Percentiles rank a stretch among this genome's conserved stretches.
Conservation (phyloP, 1,139 yeast genomes). For the Candida frijolesensis region DNA sequence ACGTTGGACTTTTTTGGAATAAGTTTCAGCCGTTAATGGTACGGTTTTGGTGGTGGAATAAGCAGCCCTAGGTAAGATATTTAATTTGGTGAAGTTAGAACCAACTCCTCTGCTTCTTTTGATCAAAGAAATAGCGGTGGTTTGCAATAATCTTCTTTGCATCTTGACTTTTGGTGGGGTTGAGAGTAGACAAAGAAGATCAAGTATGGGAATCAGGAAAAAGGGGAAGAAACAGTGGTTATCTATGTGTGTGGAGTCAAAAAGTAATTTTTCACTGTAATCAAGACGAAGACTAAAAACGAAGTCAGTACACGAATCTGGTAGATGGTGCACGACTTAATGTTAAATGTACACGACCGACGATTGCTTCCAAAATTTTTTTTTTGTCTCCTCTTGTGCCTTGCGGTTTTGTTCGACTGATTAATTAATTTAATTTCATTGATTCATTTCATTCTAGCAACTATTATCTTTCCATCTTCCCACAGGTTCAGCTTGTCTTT, state of each 20-base stretch:
- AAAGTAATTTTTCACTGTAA: not conserved
- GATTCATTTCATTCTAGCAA: not conserved
- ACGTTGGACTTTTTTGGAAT: conserved; percentile 55
- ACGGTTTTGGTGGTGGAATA: conserved; percentile 40
- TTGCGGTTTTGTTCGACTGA: too few species aligned
- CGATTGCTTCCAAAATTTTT: too few species aligned
- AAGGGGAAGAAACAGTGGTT: not conserved
- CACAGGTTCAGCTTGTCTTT: not conserved
- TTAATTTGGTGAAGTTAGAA: not conserved
- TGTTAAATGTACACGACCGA: too few species aligned
- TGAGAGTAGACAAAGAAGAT: not conserved
- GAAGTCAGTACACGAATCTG: too few species aligned
- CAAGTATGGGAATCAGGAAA: not conserved
- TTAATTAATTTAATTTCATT: not conserved
- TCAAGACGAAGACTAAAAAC: too few species aligned
- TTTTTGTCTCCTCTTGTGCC: too few species aligned
- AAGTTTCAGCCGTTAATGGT: conserved; percentile 64
- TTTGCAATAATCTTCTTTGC: conserved; percentile 7
- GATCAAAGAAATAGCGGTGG: conserved; percentile 4
- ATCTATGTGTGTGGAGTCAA: not conserved
- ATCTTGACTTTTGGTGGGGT: not conserved
- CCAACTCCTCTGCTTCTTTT: conserved; percentile 3
- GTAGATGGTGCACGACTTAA: too few species aligned
- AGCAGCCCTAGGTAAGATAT: not conserved
- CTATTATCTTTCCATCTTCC: not conserved